These are phyloP conservation scores for Suillus cothurnatus DNA, from an alignment of 768 basidiomycete genomes.

Conservation along the genomic window DNA sequence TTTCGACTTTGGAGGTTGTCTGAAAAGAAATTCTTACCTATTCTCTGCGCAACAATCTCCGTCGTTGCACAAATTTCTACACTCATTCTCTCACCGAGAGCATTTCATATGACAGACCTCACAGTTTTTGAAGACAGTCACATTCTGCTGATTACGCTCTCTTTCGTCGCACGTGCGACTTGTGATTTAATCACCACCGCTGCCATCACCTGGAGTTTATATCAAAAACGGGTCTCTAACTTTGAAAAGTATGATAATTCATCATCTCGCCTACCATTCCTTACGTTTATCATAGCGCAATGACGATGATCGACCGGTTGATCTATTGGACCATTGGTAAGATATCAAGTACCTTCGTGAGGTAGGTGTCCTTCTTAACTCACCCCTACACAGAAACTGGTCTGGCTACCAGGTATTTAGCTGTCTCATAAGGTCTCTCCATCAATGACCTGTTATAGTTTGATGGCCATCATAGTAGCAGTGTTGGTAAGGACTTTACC, in stretches of 20 bases:
- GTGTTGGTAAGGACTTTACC: neutral
- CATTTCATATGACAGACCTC: constrained; percentile 1
- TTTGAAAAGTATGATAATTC: neutral
- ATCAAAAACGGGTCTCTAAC: neutral
- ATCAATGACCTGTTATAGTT: neutral
- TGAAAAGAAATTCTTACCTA: neutral
- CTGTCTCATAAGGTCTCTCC: neutral
- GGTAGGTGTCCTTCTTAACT: neutral
- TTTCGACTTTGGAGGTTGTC: constrained; percentile 8
- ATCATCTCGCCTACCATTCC: neutral
- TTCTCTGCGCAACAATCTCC: constrained; percentile 1
- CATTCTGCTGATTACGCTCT: neutral
- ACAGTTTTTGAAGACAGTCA: neutral
- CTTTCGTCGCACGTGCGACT: neutral
- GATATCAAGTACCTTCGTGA: neutral
- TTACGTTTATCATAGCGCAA: neutral
- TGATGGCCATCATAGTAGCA: neutral
- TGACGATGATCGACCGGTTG: neutral
- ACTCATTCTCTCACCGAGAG: neutral
- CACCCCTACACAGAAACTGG: neutral
- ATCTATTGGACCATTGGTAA: neutral
- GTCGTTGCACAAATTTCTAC: neutral
- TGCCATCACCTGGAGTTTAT: neutral
- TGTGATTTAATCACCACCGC: constrained; percentile 6
- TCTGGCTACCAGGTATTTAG: neutral